These are phyloP conservation scores for Kwoniella heveanensis DNA, from an alignment of 768 basidiomycete genomes.

Conservation along the genomic window DNA sequence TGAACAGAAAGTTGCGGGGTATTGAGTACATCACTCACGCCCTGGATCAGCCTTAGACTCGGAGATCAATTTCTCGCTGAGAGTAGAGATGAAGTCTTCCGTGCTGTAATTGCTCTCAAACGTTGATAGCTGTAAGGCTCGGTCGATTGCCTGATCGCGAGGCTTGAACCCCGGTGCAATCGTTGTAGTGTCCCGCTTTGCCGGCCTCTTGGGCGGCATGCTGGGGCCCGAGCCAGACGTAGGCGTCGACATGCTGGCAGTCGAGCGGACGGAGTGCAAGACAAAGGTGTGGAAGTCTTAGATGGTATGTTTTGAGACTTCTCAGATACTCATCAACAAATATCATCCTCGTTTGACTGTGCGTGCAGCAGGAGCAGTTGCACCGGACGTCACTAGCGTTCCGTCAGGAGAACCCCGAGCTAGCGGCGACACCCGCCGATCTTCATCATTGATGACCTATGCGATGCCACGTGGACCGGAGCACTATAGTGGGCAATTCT, in stretches of 20 bases:
- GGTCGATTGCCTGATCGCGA: constrained; percentile 61
- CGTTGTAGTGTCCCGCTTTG: constrained; percentile 25
- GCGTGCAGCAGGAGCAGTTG: no score
- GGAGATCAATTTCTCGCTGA: constrained; percentile 84
- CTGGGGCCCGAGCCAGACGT: not conserved
- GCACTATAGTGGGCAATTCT: no score
- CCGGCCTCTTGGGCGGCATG: constrained; percentile 24
- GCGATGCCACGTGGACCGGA: no score
- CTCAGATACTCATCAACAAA: no score
- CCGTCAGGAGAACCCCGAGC: no score
- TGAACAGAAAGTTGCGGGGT: not conserved
- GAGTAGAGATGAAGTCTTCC: constrained; percentile 79
- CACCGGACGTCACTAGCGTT: no score
- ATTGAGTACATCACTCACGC: constrained; percentile 61
- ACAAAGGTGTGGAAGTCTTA: no score
- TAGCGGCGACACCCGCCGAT: no score
- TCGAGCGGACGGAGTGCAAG: no score
- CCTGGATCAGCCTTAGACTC: constrained; percentile 81
- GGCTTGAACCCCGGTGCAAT: constrained; percentile 12
- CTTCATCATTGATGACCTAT: no score
- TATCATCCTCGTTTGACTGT: no score
- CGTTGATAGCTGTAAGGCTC: constrained; percentile 57
- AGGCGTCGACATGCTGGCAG: not conserved
- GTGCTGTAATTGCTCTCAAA: constrained; percentile 64
- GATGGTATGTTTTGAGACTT: no score